These are phyloP conservation scores for Xylaria telfairii DNA, from an alignment of 495 filamentous ascomycete species.

Conservation along the genomic window DNA sequence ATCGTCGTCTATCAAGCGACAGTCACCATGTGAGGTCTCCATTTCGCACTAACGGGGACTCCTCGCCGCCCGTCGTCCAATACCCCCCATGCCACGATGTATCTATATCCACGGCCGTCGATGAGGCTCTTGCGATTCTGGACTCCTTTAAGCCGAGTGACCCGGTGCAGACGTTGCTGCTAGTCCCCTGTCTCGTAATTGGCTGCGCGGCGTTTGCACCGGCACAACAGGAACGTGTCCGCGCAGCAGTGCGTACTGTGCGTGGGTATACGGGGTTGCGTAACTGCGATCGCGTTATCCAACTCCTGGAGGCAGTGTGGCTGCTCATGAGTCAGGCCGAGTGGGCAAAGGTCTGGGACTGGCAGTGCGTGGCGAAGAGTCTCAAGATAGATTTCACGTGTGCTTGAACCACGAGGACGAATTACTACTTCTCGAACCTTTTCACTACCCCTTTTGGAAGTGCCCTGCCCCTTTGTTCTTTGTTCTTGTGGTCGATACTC, in stretches of 20 bases:
- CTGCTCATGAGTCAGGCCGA: conserved; percentile 76
- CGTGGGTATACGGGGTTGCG: conserved; percentile 79
- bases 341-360: conserved; percentile 83
- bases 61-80: conserved; percentile 58
- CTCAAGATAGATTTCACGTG: conserved; percentile 83
- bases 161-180: conserved; percentile 74
- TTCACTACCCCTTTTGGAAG: background rate
- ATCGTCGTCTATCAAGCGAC: conserved; percentile 31
- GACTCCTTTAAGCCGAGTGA: conserved; percentile 65
- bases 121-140: conserved; percentile 73
- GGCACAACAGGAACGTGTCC: conserved; percentile 71
- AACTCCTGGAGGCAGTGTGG: conserved; percentile 84
- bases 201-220: conserved; percentile 81
- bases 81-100: conserved; percentile 56
- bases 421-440: background rate
- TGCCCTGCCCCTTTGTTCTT: background rate
- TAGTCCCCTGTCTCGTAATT: conserved; percentile 88
- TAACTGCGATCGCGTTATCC: conserved; percentile 77
- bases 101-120: conserved; percentile 75
- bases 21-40: conserved; percentile 31
- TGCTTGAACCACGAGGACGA: conserved; percentile 34
- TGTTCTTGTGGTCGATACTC: background rate
- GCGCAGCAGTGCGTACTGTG: conserved; percentile 69
- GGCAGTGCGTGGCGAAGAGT: conserved; percentile 78
- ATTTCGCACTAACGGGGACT: conserved; percentile 30